Evolutionary conservation across 768 basidiomycete genomes (phyloP).

Genomic region (Suillus sp.): DNA sequence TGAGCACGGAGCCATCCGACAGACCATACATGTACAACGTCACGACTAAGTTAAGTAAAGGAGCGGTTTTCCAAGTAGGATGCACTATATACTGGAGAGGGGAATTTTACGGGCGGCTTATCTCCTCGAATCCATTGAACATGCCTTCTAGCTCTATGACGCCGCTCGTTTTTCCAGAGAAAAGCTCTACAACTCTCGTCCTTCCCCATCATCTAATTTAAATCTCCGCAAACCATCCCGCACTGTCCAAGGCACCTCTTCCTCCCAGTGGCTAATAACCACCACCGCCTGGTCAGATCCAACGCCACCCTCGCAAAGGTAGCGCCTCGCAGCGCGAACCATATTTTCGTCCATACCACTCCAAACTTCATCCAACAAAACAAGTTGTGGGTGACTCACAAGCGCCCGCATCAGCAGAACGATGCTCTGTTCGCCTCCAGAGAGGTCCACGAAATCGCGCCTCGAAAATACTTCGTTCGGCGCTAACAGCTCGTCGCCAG

Average conservation of each 20-base stretch:
- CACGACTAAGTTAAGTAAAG: too few relatives aligned
- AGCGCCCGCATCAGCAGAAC: slow-evolving; percentile 86
- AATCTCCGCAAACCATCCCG: slow-evolving; percentile 52
- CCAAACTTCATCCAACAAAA: slow-evolving; percentile 92
- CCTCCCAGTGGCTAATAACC: slow-evolving; percentile 89
- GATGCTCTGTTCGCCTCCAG: slow-evolving; percentile 76
- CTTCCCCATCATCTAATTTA: slow-evolving; percentile 38
- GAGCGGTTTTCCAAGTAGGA: too few relatives aligned
- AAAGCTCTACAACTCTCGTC: slow-evolving; percentile 17
- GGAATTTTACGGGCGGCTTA: neutral
- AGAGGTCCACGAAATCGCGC: slow-evolving; percentile 61
- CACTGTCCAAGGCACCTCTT: slow-evolving; percentile 82
- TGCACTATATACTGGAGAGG: neutral
- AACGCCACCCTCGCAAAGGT: slow-evolving; percentile 58
- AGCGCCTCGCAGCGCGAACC: slow-evolving; percentile 62
- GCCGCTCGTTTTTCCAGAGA: neutral
- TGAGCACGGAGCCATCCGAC: too few relatives aligned
- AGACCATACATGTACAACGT: too few relatives aligned
- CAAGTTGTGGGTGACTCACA: slow-evolving; percentile 68
- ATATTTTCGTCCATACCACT: slow-evolving; percentile 87
- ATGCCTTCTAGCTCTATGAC: neutral
- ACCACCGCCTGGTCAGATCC: slow-evolving; percentile 71
- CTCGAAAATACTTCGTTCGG: slow-evolving; percentile 46
- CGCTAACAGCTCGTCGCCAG: neutral
- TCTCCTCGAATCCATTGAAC: neutral